phyloP scores from a whole-genome alignment of 108 stramenopile genomes.

The Cyclostephanos tholiformis region DNA sequence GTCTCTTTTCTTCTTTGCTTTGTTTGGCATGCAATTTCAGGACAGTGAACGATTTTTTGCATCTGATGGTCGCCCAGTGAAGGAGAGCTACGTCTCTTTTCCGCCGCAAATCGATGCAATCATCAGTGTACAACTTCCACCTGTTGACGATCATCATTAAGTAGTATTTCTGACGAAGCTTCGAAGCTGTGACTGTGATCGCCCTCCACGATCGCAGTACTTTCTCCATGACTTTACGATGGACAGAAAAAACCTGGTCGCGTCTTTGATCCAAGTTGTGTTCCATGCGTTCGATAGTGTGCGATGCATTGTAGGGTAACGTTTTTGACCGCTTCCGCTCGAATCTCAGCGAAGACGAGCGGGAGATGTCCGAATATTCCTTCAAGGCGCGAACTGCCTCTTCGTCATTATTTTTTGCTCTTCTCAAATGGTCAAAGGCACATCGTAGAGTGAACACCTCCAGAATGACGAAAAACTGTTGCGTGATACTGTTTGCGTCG shows the following conservation, averaged over 20 bases:
- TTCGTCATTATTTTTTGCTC: neutral
- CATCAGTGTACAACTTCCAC: conserved; percentile 30
- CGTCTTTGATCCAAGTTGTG: neutral
- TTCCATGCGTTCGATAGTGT: too few relatives aligned
- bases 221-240: neutral
- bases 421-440: conserved; percentile 21
- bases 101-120: conserved; percentile 12
- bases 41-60: conserved; percentile 12
- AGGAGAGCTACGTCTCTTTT: conserved; percentile 24
- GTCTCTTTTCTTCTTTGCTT: conserved; percentile 14
- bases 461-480: neutral
- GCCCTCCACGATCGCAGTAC: conserved; percentile 24
- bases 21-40: conserved; percentile 18
- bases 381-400: neutral
- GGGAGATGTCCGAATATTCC: too few relatives aligned
- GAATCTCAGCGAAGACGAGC: neutral
- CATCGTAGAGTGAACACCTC: conserved; percentile 18
- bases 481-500: neutral
- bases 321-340: neutral
- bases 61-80: conserved; percentile 30
- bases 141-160: conserved; percentile 45
- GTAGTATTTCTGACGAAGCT: conserved; percentile 25
- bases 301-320: neutral
- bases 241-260: neutral
- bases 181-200: neutral